Conservation (phyloP, 495 filamentous ascomycete species). For the Tetracladium setigerum region DNA sequence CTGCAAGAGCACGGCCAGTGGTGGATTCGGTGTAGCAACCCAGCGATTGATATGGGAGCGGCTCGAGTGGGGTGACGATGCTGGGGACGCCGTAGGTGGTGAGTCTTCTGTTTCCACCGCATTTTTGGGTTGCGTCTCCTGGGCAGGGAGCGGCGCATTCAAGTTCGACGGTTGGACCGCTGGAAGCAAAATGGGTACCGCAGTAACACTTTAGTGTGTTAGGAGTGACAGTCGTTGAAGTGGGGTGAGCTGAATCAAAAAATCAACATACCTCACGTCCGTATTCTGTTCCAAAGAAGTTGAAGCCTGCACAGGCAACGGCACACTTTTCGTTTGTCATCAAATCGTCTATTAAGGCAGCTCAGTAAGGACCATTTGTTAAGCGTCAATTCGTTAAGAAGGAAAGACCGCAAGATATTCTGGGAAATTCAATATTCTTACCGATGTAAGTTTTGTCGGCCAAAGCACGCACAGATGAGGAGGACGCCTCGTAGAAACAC, state of each 20-base stretch:
- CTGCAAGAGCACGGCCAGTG: neutral
- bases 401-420: no score
- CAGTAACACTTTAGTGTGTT: conserved; percentile 1
- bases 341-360: neutral
- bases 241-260: neutral
- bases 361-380: no score
- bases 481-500: no score
- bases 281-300: conserved; percentile 31
- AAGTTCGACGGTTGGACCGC: no score
- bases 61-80: neutral
- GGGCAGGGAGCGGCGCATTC: conserved; percentile 9
- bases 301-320: conserved; percentile 19
- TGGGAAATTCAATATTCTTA: no score
- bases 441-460: no score
- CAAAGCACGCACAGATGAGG: no score
- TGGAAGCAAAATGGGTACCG: neutral
- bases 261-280: neutral
- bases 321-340: conserved; percentile 29
- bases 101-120: conserved; percentile 9
- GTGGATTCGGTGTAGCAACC: conserved; percentile 4
- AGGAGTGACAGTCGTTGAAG: neutral
- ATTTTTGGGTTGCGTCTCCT: conserved; percentile 4
- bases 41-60: neutral
- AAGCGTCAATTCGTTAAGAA: no score
- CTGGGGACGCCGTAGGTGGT: conserved; percentile 1